These are phyloP conservation scores for Cephaloascus albidus DNA, from an alignment of 805 yeast genomes.

Conservation along the genomic window DNA sequence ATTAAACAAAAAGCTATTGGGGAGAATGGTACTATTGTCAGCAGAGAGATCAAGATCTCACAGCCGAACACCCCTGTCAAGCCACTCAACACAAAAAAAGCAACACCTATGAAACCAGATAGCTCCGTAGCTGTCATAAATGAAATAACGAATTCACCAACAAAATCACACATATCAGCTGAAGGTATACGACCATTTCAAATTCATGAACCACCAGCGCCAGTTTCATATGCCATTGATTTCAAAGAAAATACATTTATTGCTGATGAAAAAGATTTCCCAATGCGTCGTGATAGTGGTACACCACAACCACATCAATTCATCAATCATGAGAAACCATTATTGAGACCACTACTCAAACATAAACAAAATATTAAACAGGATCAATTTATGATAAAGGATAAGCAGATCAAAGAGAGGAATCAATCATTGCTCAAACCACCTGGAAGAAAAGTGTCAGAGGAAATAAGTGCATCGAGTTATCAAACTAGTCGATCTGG, in stretches of 20 bases:
- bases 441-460: neutral
- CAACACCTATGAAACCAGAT: too few relatives aligned
- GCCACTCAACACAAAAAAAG: too few relatives aligned
- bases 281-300: neutral
- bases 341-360: neutral
- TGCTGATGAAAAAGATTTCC: slow-evolving; percentile 1
- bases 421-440: neutral
- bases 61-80: too few relatives aligned
- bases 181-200: slow-evolving; percentile 7
- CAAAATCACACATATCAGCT: too few relatives aligned
- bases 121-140: too few relatives aligned
- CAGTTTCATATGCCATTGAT: slow-evolving; percentile 27
- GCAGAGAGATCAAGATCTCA: too few relatives aligned
- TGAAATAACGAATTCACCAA: too few relatives aligned
- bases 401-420: neutral
- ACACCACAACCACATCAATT: neutral
- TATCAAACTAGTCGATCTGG: slow-evolving; percentile 17
- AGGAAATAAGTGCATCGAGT: slow-evolving; percentile 8
- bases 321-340: neutral
- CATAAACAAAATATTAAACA: neutral
- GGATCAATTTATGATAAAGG: neutral
- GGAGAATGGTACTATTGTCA: too few relatives aligned
- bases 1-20: too few relatives aligned
- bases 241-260: slow-evolving; percentile 20
- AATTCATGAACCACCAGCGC: slow-evolving; percentile 28